Percentiles rank a stretch among this genome's conserved stretches.
Evolutionary conservation across 2,329 filamentous ascomycete genomes (phyloP).

Genomic region (Blastomyces silverae): DNA sequence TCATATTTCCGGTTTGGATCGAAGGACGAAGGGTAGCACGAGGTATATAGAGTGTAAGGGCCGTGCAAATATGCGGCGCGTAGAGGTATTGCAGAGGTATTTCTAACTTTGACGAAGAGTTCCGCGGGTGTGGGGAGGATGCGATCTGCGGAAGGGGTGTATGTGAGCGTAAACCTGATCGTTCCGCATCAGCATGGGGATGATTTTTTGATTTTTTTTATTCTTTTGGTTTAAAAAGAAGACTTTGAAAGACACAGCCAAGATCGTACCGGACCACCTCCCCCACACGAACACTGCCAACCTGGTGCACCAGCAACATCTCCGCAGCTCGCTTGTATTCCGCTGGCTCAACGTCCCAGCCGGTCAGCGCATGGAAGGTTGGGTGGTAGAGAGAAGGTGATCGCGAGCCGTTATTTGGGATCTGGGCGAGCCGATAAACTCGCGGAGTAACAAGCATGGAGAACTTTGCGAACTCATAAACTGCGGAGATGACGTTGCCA

Average conservation of each 20-base stretch:
- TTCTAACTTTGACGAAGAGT: slow-evolving; percentile 81
- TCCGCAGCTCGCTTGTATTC: slow-evolving; percentile 26
- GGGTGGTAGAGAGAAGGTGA: slow-evolving; percentile 23
- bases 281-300: slow-evolving; percentile 86
- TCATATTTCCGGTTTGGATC: slow-evolving; percentile 73
- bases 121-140: slow-evolving; percentile 78
- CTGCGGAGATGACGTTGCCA: slow-evolving; percentile 18
- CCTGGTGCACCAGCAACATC: slow-evolving; percentile 89
- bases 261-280: slow-evolving; percentile 72
- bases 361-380: slow-evolving; percentile 31
- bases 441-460: slow-evolving; percentile 41
- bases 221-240: too few relatives aligned
- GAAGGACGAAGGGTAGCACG: slow-evolving; percentile 77
- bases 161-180: slow-evolving; percentile 69
- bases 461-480: slow-evolving; percentile 20
- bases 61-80: slow-evolving; percentile 95
- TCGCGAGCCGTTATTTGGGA: slow-evolving; percentile 27
- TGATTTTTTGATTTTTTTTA: neutral
- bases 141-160: slow-evolving; percentile 80
- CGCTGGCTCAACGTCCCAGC: slow-evolving; percentile 30
- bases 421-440: slow-evolving; percentile 39
- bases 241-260: neutral
- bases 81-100: slow-evolving; percentile 81
- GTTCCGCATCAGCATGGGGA: neutral
- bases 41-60: slow-evolving; percentile 82